A percentile compares a stretch with the other conserved stretches of the same genome.
Conservation (phyloP, 257 asterid species). For the Fraxinus excelsior region DNA sequence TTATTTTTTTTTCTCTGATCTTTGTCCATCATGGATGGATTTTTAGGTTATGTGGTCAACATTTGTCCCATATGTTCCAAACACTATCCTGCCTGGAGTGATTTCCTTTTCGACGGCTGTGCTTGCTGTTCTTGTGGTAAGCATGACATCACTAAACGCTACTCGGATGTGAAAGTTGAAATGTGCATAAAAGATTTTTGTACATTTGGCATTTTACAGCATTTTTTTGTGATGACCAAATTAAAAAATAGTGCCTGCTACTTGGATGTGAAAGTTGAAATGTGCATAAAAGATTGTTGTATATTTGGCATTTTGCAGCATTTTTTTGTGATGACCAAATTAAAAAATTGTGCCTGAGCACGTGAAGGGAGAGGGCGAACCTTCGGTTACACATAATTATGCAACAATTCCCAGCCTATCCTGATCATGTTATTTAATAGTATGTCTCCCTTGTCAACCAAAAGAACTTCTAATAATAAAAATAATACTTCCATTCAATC, state of each 20-base stretch:
- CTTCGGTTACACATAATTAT: background rate
- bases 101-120: constrained; percentile 55
- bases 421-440: background rate
- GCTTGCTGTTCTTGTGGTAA: constrained; percentile 73
- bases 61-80: constrained; percentile 83
- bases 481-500: background rate
- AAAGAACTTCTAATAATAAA: background rate
- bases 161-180: background rate
- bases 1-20: background rate
- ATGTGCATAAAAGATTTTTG: background rate
- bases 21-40: constrained; percentile 12
- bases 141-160: constrained; percentile 22
- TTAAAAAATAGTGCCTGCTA: background rate
- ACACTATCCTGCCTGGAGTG: constrained; percentile 75
- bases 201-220: background rate
- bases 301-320: background rate
- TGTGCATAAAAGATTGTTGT: background rate
- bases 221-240: background rate
- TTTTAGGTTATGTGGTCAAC: constrained; percentile 99
- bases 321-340: background rate
- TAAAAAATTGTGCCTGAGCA: background rate
- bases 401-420: background rate
- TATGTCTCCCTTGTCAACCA: background rate
- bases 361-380: background rate
- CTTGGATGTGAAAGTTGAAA: background rate